A percentile compares a stretch with the other conserved stretches of the same genome.
phyloP scores from a whole-genome alignment of 2,329 filamentous ascomycete species.

The Uncinocarpus reesii region DNA sequence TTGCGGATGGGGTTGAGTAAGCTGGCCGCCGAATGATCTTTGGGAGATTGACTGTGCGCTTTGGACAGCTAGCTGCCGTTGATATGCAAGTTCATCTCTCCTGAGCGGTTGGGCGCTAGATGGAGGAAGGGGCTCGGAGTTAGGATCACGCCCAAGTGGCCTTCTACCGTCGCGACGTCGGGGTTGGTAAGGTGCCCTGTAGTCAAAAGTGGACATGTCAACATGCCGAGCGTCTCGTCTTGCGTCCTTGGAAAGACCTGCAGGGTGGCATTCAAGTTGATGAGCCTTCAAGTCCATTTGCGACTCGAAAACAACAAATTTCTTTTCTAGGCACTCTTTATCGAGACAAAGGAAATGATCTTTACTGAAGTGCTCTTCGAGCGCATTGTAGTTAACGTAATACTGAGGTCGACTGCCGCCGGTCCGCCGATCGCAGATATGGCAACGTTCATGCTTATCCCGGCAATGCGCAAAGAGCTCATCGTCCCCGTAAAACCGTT shows the following conservation, averaged over 20 bases:
- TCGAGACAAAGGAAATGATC: conserved; percentile 83
- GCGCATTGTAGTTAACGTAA: conserved; percentile 73
- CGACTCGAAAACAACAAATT: conserved; percentile 91
- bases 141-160: conserved; percentile 70
- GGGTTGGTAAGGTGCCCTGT: conserved; percentile 58
- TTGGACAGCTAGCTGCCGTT: conserved; percentile 84
- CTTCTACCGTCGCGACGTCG: conserved; percentile 46
- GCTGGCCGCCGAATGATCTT: conserved; percentile 73
- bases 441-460: conserved; percentile 88
- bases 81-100: conserved; percentile 81
- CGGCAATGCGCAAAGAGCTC: conserved; percentile 90
- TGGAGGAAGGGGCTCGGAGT: conserved; percentile 64
- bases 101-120: conserved; percentile 71
- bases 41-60: conserved; percentile 70
- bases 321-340: conserved; percentile 84
- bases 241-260: conserved; percentile 69
- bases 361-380: conserved; percentile 76
- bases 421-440: conserved; percentile 70
- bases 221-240: conserved; percentile 74
- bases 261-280: conserved; percentile 72
- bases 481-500: conserved; percentile 90
- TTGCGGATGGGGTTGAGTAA: conserved; percentile 53
- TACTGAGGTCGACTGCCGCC: conserved; percentile 67
- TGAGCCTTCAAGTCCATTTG: conserved; percentile 93
- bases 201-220: conserved; percentile 78